These are phyloP conservation scores for Trapa incisa DNA, from an alignment of 345 rosid genomes.

Conservation along the genomic window DNA sequence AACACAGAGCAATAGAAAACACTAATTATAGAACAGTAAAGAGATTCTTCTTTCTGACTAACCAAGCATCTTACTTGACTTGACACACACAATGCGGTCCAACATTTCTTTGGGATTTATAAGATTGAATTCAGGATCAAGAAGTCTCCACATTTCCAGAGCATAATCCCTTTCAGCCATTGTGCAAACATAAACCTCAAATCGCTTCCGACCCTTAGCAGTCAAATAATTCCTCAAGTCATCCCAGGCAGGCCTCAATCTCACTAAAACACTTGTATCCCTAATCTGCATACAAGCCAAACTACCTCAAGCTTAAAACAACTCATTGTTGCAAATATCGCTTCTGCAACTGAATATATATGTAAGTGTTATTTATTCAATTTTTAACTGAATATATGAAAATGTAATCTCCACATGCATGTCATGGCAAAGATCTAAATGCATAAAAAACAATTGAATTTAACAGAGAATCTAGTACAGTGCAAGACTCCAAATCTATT, in stretches of 20 bases:
- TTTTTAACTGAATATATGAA: background rate
- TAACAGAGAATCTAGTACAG: background rate
- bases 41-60: background rate
- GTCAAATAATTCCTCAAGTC: slow-evolving; percentile 83
- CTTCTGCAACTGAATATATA: background rate
- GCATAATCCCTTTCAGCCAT: slow-evolving; percentile 99
- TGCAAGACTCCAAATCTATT: background rate
- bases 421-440: background rate
- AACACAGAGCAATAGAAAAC: background rate
- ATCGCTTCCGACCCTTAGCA: slow-evolving; percentile 94
- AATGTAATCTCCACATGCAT: background rate
- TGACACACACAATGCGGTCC: slow-evolving; percentile 87
- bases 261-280: slow-evolving; percentile 97
- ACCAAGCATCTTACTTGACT: slow-evolving; percentile 49
- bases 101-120: slow-evolving; percentile 60
- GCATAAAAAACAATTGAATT: background rate
- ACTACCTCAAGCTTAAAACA: slow-evolving; percentile 4
- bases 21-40: background rate
- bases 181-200: slow-evolving; percentile 99
- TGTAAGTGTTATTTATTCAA: background rate
- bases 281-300: slow-evolving; percentile 43
- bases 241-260: slow-evolving; percentile 99
- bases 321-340: background rate
- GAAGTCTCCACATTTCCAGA: slow-evolving; percentile 99
- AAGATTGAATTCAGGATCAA: slow-evolving; percentile 92